These are phyloP conservation scores for Fusarium annulatum DNA, from an alignment of 2,329 filamentous ascomycete genomes.

Conservation along the genomic window DNA sequence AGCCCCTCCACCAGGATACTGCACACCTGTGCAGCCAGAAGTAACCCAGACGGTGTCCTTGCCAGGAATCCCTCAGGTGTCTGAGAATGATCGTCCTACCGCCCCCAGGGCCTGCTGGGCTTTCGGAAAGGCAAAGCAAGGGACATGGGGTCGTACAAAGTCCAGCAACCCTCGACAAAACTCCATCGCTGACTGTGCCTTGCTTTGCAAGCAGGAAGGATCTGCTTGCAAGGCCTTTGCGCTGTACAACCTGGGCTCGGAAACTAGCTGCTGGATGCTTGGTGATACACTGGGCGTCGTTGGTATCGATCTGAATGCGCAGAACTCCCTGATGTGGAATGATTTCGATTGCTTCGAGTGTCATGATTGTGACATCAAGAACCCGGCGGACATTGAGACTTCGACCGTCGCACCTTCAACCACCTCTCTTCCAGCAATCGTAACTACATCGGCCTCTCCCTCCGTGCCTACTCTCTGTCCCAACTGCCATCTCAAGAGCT, in stretches of 20 bases:
- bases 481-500: not conserved
- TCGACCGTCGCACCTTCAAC: not conserved
- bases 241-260: rapidly evolving
- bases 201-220: constrained; percentile 5
- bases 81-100: not conserved
- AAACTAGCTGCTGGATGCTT: not conserved
- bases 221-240: constrained; percentile 12
- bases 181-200: constrained; percentile 19
- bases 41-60: not conserved
- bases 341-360: constrained; percentile 19
- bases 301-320: not conserved
- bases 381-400: not conserved
- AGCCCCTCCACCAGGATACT: constrained; percentile 5
- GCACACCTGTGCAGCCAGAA: not conserved
- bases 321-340: constrained; percentile 1
- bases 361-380: not conserved
- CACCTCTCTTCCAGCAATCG: rapidly evolving
- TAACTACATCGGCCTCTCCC: not conserved
- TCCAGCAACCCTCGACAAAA: constrained; percentile 2
- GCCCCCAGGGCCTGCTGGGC: constrained; percentile 12
- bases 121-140: not conserved
- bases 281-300: not conserved
- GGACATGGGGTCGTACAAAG: constrained; percentile 3
- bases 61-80: not conserved
- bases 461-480: not conserved